Base-by-base conservation (phyloP, 306 rosid genomes). In the Dalbergia cochinchinensis region DNA sequence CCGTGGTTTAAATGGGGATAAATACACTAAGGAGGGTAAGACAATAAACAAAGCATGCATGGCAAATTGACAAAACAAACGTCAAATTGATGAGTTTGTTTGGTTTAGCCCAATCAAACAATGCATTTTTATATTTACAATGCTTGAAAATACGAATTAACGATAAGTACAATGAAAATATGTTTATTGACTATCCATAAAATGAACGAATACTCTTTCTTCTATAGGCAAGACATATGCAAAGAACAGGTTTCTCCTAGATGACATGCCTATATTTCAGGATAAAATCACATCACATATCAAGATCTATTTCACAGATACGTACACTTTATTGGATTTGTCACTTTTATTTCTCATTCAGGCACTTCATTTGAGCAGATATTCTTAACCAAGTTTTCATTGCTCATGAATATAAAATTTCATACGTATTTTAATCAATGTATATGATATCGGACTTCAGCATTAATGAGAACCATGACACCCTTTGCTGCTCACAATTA, bases 231-330 rank as follows among this genome's bases (percentile, higher is more conserved):
- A 71, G 44, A 11, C 18, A 69, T 58, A 41, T 34, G 37, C 75
- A 34, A 45, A 63, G 53, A 72, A 22, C 11, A 59, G 41, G 45
- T 54, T 53, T 18, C 77, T 41, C 15, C 10, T n/a, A 76, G 73
- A 11, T 62, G 74, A 59, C 20, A 54, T 26, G 76, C 71, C 61
- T 26, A 20, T 65, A 57, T 75, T 42, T 47, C 72, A 68, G 63
- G 55, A 77, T 33, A 69, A 18, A 4, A 45, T 71, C 57, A 65
- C 41, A 70, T 54, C 45, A n/a, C 8, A 55, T 67, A 55, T 39
- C 68, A 65, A 53, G 51, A 67, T 71, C 19, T 9, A 11, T 9
- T 41, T 18, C 11, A 69, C 18, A 55, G 59, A 54, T 22, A 44
- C 5, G 22, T 8, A 9, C 20, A 47, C 37, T 39, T 54, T 77